phyloP scores from a whole-genome alignment of 1,284 basidiomycete genomes.

The Ustilago esculenta region DNA sequence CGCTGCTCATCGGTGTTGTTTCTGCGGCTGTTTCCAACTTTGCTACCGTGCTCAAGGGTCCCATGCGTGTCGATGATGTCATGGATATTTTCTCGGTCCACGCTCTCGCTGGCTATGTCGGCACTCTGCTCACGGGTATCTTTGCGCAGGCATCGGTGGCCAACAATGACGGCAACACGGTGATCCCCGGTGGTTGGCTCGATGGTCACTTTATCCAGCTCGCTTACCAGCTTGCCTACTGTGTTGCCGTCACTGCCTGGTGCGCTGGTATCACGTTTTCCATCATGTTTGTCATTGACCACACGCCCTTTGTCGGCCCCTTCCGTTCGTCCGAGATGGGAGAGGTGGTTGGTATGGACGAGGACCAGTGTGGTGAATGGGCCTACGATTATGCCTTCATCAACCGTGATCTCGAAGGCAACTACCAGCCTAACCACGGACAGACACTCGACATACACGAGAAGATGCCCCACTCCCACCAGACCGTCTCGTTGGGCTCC shows the following conservation, averaged over 20 bases:
- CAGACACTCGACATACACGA: constrained; percentile 51
- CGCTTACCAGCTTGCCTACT: constrained; percentile 84
- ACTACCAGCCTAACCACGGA: constrained; percentile 52
- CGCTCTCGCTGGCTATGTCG: constrained; percentile 61
- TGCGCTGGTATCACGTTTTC: constrained; percentile 71
- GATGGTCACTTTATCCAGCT: constrained; percentile 77
- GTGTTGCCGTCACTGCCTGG: constrained; percentile 74
- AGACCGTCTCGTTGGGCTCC: constrained; percentile 19
- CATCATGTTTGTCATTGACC: constrained; percentile 76
- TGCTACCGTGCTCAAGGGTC: constrained; percentile 79
- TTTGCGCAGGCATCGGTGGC: constrained; percentile 84
- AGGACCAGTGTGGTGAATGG: constrained; percentile 72
- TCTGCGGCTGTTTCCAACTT: constrained; percentile 83
- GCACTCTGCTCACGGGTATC: constrained; percentile 69
- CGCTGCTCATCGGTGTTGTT: constrained; percentile 79
- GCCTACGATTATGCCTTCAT: constrained; percentile 62
- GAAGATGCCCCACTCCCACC: constrained; percentile 32
- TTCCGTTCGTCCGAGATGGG: constrained; percentile 79
- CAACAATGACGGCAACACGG: constrained; percentile 73
- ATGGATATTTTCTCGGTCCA: constrained; percentile 69
- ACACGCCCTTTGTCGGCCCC: constrained; percentile 77
- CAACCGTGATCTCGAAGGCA: constrained; percentile 61
- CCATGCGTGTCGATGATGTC: constrained; percentile 77
- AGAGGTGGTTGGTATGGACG: constrained; percentile 88
- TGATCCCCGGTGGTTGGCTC: constrained; percentile 77